Evolutionary conservation across 1,284 basidiomycete species (phyloP), one percentile per base, ranked within the genome.

Genomic region (Ceratobasidium sp.): DNA sequence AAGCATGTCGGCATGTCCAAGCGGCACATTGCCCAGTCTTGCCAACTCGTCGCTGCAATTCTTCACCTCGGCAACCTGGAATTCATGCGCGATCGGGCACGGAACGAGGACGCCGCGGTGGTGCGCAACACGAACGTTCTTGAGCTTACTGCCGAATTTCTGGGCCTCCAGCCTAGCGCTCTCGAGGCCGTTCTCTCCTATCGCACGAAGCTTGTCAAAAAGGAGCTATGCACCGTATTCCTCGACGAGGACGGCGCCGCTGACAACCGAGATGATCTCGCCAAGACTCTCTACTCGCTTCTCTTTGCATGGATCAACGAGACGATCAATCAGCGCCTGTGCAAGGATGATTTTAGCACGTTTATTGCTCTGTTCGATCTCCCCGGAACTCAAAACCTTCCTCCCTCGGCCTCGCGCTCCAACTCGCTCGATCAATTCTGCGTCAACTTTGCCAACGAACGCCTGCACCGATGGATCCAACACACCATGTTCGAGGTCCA

Each of bases 221-320:
- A 92, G 82, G 96, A 98, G 81, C 85, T 97, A 18, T 98, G 95
- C 81, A 98, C 96, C 0, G 90, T 98, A 33, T 96, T 99, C 81
- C 87, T 99, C 63, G 95, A 98, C 78, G 89, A 93, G 0, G 96
- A 98, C 77, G 93, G 92, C 62, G 95, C 96, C 1, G 91, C 93
- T 0, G 88, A 91, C 77, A 96, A 98, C 77, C 86, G 95, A 70
- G 96, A 98, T 78, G 94, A 96, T 78, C 89, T 98, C 46, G 94
- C 95, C 18, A 92, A 95, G 79, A 92, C 92, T 0, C 86, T 98
- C 0, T 98, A 99, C 80, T 94, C 94, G 11, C 87, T 99, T 1
- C 86, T 99, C 18, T 99, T 99, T 78, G 89, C 94, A 0, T 99
- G 96, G 97, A 82, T 98, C 76, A 97, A 96, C 79, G 96, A 99